These are phyloP conservation scores for Abelmoschus esculentus DNA, from an alignment of 345 rosid species.

Conservation along the genomic window DNA sequence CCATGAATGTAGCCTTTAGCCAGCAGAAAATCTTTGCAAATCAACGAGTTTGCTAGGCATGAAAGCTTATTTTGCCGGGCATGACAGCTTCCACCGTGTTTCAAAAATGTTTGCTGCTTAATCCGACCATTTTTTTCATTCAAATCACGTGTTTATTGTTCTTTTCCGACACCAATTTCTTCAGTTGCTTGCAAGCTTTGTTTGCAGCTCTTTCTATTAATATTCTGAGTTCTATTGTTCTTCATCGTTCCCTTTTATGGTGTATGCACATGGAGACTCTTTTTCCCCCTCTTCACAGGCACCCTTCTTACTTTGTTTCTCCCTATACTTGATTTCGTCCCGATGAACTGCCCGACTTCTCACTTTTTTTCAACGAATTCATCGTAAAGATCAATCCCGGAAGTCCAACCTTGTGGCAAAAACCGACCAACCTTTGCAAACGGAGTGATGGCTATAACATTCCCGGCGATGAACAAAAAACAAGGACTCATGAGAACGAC, in stretches of 20 bases:
- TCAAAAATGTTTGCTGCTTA: too few species aligned
- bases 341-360: constrained; percentile 19
- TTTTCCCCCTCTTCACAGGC: not conserved
- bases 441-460: constrained; percentile 61
- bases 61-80: too few species aligned
- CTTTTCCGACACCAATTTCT: too few species aligned
- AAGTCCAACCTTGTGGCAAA: constrained; percentile 28
- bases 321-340: not conserved
- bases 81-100: too few species aligned
- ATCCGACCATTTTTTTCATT: too few species aligned
- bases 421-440: constrained; percentile 59
- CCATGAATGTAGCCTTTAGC: not conserved
- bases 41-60: constrained; percentile 10
- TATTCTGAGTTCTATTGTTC: constrained; percentile 29
- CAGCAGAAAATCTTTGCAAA: not conserved
- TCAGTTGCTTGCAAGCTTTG: too few species aligned
- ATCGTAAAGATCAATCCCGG: constrained; percentile 33
- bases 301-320: constrained; percentile 15
- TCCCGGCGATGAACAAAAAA: constrained; percentile 75
- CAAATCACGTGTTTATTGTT: too few species aligned
- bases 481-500: constrained; percentile 50
- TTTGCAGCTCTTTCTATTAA: not conserved
- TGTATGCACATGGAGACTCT: not conserved
- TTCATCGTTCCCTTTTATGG: constrained; percentile 4
- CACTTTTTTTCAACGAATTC: constrained; percentile 40